A percentile compares a stretch with the other conserved stretches of the same genome.
phyloP scores from a whole-genome alignment of 1,284 basidiomycete species.

The Boletus smithii region DNA sequence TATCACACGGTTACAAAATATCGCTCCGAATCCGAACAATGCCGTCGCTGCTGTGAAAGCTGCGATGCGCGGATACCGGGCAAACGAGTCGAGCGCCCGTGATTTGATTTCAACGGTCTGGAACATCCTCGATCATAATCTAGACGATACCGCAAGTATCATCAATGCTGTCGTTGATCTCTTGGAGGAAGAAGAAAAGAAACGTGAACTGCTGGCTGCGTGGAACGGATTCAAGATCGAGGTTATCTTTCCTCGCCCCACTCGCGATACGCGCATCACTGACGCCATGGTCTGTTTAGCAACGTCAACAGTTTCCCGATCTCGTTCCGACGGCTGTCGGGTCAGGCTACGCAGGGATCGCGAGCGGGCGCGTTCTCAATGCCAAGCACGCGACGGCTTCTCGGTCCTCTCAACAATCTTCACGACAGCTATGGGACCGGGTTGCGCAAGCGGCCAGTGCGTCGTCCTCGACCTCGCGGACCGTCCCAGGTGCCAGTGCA shows the following conservation, averaged over 20 bases:
- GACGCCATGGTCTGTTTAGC: conserved; percentile 41
- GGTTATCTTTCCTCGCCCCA: conserved; percentile 37
- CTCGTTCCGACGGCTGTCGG: conserved; percentile 60
- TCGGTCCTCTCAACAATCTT: conserved; percentile 53
- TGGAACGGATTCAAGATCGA: conserved; percentile 86
- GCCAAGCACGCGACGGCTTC: conserved; percentile 73
- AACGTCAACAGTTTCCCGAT: conserved; percentile 82
- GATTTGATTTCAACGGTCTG: conserved; percentile 88
- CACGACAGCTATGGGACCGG: conserved; percentile 77
- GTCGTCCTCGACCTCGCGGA: conserved; percentile 44
- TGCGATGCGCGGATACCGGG: conserved; percentile 77
- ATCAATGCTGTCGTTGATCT: conserved; percentile 78
- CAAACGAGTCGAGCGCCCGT: conserved; percentile 75
- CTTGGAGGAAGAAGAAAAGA: conserved; percentile 86
- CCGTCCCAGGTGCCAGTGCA: conserved; percentile 14
- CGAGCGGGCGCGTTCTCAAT: conserved; percentile 78
- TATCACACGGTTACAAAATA: conserved; percentile 61
- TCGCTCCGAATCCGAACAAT: conserved; percentile 68
- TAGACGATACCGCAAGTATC: conserved; percentile 75
- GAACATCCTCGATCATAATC: conserved; percentile 76
- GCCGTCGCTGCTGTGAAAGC: conserved; percentile 78
- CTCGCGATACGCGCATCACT: neutral
- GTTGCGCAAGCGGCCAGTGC: conserved; percentile 82
- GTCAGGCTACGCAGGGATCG: conserved; percentile 71
- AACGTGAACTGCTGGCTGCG: conserved; percentile 64